These are phyloP conservation scores for Ilyonectria sp. DNA, from an alignment of 2,329 filamentous ascomycete species.

Conservation along the genomic window DNA sequence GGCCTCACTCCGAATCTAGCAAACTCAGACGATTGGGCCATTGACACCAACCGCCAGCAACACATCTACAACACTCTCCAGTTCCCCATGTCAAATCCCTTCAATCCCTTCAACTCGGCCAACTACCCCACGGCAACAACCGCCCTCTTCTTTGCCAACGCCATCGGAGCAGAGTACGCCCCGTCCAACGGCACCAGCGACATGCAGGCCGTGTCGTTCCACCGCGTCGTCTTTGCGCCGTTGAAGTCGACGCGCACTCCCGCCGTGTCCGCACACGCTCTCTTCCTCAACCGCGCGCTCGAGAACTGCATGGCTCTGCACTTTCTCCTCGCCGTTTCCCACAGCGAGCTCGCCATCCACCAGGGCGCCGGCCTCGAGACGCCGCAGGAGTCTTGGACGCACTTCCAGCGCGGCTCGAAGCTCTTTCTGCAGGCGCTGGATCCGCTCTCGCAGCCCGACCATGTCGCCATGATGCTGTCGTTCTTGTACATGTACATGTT, in stretches of 20 bases:
- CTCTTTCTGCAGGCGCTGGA: slow-evolving; percentile 24
- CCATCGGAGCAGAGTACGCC: slow-evolving; percentile 13
- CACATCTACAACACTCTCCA: neutral
- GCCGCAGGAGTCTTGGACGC: slow-evolving; percentile 24
- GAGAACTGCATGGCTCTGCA: slow-evolving; percentile 28
- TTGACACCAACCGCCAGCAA: neutral
- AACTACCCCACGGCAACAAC: slow-evolving; percentile 13
- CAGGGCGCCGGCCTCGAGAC: slow-evolving; percentile 18
- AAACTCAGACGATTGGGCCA: neutral
- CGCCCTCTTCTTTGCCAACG: slow-evolving; percentile 15
- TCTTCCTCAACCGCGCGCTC: slow-evolving; percentile 26
- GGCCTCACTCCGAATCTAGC: neutral
- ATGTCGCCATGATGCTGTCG: slow-evolving; percentile 32
- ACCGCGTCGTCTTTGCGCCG: slow-evolving; percentile 26
- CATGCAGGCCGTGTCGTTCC: slow-evolving; percentile 27
- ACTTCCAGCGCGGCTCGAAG: slow-evolving; percentile 31
- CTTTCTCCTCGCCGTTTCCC: slow-evolving; percentile 29
- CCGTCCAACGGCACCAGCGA: slow-evolving; percentile 28
- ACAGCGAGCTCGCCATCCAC: slow-evolving; percentile 34
- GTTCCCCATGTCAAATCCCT: slow-evolving; percentile 6
- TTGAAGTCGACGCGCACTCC: slow-evolving; percentile 27
- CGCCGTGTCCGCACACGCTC: slow-evolving; percentile 16
- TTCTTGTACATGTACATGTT: slow-evolving; percentile 36
- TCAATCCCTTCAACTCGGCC: slow-evolving; percentile 7
- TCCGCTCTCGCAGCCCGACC: slow-evolving; percentile 3